Base-by-base conservation (phyloP, 371 early-diverging fungal genomes). In the Massospora cicadina region DNA sequence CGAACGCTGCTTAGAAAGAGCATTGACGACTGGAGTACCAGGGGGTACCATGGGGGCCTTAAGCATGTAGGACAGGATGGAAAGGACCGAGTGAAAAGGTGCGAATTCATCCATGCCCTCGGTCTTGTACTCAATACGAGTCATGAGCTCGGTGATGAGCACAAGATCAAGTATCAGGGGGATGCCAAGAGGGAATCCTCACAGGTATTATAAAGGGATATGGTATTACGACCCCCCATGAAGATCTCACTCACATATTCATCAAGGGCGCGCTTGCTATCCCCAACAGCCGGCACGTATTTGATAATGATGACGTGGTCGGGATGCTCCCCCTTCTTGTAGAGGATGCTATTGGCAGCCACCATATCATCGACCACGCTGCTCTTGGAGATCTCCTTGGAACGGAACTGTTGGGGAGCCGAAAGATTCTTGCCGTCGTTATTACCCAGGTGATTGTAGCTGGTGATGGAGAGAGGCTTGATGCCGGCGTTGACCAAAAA, bases 281-380 rank as follows among this genome's bases (percentile, higher is more conserved):
- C 97, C 69, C 93, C 95, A 33, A 96, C 97, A 7, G 92, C 78
- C 28, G 97, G 97, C 67, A 90, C 87, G 73, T 96, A 94, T 86
- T 96, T 96, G 86, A 96, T 96, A 23, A 96, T 95, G 43, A 96
- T 90, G 67, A 89, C 88, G 73, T 93, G 92, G 71, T 96, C 95
- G 59, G 95, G 95, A 70, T 93, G 92, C 77, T 96, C 94, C 60
- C 78, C 81, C 69, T 81, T 76, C 71, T 76, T 76, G 81, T 93
- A 96, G 66, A 96, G 74, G 67, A 97, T 75, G 62, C 79, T 71
- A 78, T 97, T 97, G 71, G 94, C 84, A 59, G 85, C 88, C 3
- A 95, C 95, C 95, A 95, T 95, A 73, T 97, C 98, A 71, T 97
- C 98, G 63, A 97, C 95, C 26, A 97, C 95, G 71, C 84, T 91